A percentile compares a stretch with the other conserved stretches of the same genome.
These are phyloP conservation scores for Aspergillus sp. DNA, from an alignment of 2,329 filamentous ascomycete genomes.

Conservation along the genomic window DNA sequence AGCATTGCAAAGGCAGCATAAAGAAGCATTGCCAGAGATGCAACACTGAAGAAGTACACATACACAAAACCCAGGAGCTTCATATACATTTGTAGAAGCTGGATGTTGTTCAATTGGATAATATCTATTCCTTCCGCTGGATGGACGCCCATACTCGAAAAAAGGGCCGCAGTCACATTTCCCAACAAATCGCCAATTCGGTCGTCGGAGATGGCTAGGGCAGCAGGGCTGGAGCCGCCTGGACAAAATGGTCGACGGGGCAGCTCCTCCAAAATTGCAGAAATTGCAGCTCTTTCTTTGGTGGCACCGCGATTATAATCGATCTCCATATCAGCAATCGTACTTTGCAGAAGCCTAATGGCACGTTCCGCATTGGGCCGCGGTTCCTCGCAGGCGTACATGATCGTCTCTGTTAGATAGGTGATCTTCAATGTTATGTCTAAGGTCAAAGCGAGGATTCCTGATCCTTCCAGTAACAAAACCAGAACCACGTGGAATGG, in stretches of 20 bases:
- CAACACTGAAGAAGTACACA: conserved; percentile 33
- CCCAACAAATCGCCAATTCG: conserved; percentile 28
- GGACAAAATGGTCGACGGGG: conserved; percentile 24
- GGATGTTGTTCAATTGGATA: conserved; percentile 19
- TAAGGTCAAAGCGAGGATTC: conserved; percentile 45
- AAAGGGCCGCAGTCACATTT: conserved; percentile 34
- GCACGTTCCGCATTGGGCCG: conserved; percentile 19
- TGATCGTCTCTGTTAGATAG: conserved; percentile 33
- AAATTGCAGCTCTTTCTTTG: conserved; percentile 26
- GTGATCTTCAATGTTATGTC: conserved; percentile 35
- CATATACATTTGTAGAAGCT: conserved; percentile 30
- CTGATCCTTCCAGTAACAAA: conserved; percentile 57
- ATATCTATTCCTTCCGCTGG: conserved; percentile 22
- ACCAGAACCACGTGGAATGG: conserved; percentile 57
- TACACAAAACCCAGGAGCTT: conserved; percentile 33
- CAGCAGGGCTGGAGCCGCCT: conserved; percentile 6
- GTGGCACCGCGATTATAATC: conserved; percentile 27
- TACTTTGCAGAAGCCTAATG: conserved; percentile 27
- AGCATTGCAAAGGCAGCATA: conserved; percentile 28
- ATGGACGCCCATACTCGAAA: conserved; percentile 33
- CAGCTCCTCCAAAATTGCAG: conserved; percentile 23
- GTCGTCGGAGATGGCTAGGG: conserved; percentile 18
- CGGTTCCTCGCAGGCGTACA: conserved; percentile 33
- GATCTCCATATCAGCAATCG: conserved; percentile 35
- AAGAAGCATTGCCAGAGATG: conserved; percentile 28